Evolutionary conservation across 1,139 yeast genomes (phyloP).

Genomic region (Pichia sp.): DNA sequence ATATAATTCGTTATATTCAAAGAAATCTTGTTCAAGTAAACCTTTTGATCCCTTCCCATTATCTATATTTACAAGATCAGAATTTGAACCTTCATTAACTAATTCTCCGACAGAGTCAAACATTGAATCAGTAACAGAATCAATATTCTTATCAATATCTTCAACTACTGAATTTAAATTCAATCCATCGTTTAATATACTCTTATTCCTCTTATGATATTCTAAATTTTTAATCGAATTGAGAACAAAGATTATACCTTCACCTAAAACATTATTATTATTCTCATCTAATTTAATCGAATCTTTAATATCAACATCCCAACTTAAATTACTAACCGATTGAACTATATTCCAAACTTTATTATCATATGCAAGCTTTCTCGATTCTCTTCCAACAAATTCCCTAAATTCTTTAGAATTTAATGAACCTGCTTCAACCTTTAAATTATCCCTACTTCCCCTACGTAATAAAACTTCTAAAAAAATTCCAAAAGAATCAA

Average conservation of each 20-base stretch:
- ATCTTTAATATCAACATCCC: slow-evolving; percentile 6
- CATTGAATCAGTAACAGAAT: slow-evolving; percentile 11
- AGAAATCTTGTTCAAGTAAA: slow-evolving; percentile 8
- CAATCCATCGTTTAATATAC: neutral
- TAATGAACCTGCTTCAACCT: neutral
- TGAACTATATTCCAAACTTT: slow-evolving; percentile 11
- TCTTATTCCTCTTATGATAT: slow-evolving; percentile 1
- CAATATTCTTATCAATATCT: slow-evolving; percentile 1
- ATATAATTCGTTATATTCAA: slow-evolving; percentile 15
- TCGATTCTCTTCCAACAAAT: slow-evolving; percentile 3
- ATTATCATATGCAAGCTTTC: slow-evolving; percentile 2
- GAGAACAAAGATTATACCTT: slow-evolving; percentile 6
- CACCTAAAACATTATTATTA: slow-evolving; percentile 1
- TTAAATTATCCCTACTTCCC: slow-evolving; percentile 2
- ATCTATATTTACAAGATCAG: neutral
- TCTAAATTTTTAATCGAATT: slow-evolving; percentile 4
- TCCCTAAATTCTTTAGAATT: slow-evolving; percentile 1
- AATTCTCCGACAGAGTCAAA: slow-evolving; percentile 10
- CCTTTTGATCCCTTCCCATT: neutral
- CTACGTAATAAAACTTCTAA: slow-evolving; percentile 14
- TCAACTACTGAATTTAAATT: neutral
- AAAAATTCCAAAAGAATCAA: slow-evolving; percentile 13
- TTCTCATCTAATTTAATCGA: neutral
- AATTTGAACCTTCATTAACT: neutral
- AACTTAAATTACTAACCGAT: slow-evolving; percentile 10